Evolutionary conservation across 208 protist species (phyloP), one percentile per base, ranked within the genome.

Genomic region (Porcisia hertigi): DNA sequence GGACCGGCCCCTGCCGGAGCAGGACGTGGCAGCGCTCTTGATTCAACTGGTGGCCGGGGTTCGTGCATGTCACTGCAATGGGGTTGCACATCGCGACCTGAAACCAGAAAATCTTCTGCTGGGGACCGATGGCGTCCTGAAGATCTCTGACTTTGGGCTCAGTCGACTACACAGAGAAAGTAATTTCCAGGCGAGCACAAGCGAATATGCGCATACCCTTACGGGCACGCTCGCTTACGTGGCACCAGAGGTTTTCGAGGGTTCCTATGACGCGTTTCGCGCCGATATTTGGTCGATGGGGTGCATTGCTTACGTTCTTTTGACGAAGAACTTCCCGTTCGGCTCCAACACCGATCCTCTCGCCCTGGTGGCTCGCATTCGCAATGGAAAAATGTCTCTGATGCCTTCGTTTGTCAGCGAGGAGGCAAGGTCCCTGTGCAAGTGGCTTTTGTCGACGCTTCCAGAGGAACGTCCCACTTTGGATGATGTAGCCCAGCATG

Each of bases 91-190:
- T 84, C 85, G 96, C 20, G 97, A 98, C 82, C 77, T 98, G 64
- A 98, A 98, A 82, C 96, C 96, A 7, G 97, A 98, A 77, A 98
- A 98, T 78, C 92, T 98, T 36, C 84, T 98, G 11, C 84, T 98
- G 55, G 90, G 82, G 3, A 86, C 82, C 12, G 84, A 85, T 59
- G 90, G 87, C 36, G 75, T 88, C 2, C 65, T 97, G 16, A 97
- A 97, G 74, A 95, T 97, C 53, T 92, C 90, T 25, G 94, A 97
- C 75, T 97, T 96, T 87, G 94, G 94, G 9, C 81, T 97, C 49
- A 95, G 90, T 65, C 86, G 92, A 0, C 84, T 97, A n/a, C 90
- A 96, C 69, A 81, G 85, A 23, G 87, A 93, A 73, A 88, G 84
- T 58, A 89, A 89, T 76, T 91, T 92, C 69, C 77, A 84, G 39